A percentile compares a stretch with the other conserved stretches of the same genome.
phyloP scores from a whole-genome alignment of 331 rosid genomes.

The Spiraea crenata region DNA sequence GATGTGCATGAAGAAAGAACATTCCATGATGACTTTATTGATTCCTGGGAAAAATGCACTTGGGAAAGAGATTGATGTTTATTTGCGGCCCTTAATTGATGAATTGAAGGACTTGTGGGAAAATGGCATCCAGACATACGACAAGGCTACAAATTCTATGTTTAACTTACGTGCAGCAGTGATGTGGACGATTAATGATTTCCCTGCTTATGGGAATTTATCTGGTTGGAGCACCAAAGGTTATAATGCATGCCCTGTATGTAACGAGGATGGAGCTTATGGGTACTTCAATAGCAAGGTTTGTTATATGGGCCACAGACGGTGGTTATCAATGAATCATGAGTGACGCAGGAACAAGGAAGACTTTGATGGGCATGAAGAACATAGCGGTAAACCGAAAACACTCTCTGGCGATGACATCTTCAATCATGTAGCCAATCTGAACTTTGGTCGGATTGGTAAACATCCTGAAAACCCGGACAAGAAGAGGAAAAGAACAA shows the following conservation, averaged over 20 bases:
- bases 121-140: not conserved
- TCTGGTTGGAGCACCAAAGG: not conserved
- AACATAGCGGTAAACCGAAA: not conserved
- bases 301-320: slow-evolving; percentile 1
- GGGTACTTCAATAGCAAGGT: not conserved
- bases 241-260: not conserved
- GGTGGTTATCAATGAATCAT: not conserved
- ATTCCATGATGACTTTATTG: not conserved
- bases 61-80: not conserved
- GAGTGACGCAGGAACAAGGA: not conserved
- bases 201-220: not conserved
- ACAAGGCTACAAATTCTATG: not conserved
- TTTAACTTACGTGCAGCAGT: not conserved
- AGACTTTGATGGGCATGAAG: not conserved
- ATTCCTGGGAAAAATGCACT: not conserved
- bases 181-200: not conserved
- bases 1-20: not conserved
- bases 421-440: not conserved
- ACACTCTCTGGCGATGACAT: not conserved
- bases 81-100: not conserved
- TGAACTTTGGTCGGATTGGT: not conserved
- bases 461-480: not conserved
- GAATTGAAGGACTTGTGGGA: not conserved
- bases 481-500: not conserved
- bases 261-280: not conserved